Percentiles rank a stretch among this genome's conserved stretches.
phyloP scores from a whole-genome alignment of 139 green algal species.

The Closterium sp. region DNA sequence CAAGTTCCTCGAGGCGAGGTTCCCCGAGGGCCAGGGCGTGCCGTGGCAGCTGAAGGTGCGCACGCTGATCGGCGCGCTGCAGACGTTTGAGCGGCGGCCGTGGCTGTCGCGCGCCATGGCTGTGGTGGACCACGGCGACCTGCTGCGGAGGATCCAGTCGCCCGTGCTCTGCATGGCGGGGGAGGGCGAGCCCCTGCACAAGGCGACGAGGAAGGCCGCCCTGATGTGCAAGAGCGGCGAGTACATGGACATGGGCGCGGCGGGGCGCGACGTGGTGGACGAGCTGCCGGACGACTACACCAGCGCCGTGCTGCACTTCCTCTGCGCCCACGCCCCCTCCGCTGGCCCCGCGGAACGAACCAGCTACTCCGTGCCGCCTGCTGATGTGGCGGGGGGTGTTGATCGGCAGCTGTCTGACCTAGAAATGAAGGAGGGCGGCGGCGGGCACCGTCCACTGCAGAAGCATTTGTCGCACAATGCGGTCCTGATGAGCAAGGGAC shows the following conservation, averaged over 20 bases:
- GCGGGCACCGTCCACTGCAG: neutral
- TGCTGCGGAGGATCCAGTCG: neutral
- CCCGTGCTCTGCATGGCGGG: constrained; percentile 36
- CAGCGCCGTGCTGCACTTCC: neutral
- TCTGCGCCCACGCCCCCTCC: neutral
- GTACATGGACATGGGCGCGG: constrained; percentile 14
- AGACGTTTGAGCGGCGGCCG: constrained; percentile 22
- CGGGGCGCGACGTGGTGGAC: constrained; percentile 15
- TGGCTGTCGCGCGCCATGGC: constrained; percentile 17
- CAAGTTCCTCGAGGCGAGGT: neutral
- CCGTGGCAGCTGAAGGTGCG: constrained; percentile 36
- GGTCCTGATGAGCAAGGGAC: neutral
- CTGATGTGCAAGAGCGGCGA: constrained; percentile 8
- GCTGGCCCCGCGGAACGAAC: neutral
- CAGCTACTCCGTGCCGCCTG: neutral
- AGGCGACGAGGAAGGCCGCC: constrained; percentile 24
- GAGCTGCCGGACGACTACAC: constrained; percentile 27
- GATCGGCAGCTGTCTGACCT: neutral
- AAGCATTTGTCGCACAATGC: neutral
- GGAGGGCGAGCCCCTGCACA: constrained; percentile 26
- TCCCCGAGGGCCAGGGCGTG: neutral
- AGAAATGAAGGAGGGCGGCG: neutral
- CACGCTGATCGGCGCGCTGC: constrained; percentile 26
- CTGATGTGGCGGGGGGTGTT: neutral
- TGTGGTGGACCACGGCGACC: constrained; percentile 2